Percentiles rank a stretch among this genome's conserved stretches.
Conservation (phyloP, 2,329 filamentous ascomycete species). For the Phoma herbarum region DNA sequence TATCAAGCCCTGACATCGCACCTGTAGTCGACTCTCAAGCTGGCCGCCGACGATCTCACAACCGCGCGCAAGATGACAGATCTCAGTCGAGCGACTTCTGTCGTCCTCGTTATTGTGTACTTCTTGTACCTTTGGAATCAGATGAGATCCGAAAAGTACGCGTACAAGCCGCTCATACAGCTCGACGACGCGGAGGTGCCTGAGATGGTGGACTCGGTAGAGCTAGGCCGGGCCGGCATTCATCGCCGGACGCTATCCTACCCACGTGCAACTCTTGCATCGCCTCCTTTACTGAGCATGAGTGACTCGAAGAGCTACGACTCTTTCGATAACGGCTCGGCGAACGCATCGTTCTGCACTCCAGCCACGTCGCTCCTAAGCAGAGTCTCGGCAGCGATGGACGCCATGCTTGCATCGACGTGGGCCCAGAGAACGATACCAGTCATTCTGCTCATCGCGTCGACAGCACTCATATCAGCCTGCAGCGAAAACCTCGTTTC, state of each 20-base stretch:
- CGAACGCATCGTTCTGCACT: neutral
- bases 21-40: slow-evolving; percentile 21
- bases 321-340: neutral
- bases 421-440: slow-evolving; percentile 14
- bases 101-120: slow-evolving; percentile 27
- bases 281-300: slow-evolving; percentile 6
- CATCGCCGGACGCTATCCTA: slow-evolving; percentile 14
- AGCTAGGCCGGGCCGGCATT: slow-evolving; percentile 8
- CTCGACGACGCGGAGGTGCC: slow-evolving; percentile 21
- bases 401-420: neutral
- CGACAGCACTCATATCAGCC: slow-evolving; percentile 77
- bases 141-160: slow-evolving; percentile 23
- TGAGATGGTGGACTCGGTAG: slow-evolving; percentile 15
- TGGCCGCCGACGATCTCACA: neutral
- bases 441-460: slow-evolving; percentile 59
- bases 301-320: slow-evolving; percentile 13
- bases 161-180: slow-evolving; percentile 28
- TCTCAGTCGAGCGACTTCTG: slow-evolving; percentile 24
- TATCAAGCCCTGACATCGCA: neutral
- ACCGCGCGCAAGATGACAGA: slow-evolving; percentile 15
- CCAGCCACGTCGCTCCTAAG: neutral
- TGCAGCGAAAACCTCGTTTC: slow-evolving; percentile 70
- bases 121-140: slow-evolving; percentile 27
- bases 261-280: slow-evolving; percentile 4
- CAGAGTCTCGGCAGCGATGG: slow-evolving; percentile 1